Evolutionary conservation across 257 asterid species (phyloP).

Genomic region (Solanum arcanum): DNA sequence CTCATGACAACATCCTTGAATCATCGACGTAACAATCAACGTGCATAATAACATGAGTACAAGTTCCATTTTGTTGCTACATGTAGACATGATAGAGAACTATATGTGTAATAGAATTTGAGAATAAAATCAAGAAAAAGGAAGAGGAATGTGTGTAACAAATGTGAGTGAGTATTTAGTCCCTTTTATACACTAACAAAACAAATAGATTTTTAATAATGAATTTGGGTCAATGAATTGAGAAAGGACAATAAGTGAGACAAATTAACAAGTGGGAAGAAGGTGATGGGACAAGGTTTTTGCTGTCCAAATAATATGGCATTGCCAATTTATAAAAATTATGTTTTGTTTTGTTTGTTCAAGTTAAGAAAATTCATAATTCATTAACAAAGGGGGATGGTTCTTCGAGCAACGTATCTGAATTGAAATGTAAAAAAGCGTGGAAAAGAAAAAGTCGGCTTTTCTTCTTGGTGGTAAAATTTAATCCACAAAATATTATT

Average conservation of each 20-base stretch:
- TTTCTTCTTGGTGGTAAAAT: not conserved
- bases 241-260: not conserved
- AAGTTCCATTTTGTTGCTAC: not conserved
- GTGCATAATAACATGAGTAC: not conserved
- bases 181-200: not conserved
- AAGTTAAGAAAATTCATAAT: not conserved
- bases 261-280: not conserved
- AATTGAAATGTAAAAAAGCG: too few relatives aligned
- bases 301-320: not conserved
- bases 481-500: not conserved
- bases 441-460: too few relatives aligned
- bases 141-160: not conserved
- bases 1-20: not conserved
- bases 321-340: not conserved
- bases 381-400: not conserved
- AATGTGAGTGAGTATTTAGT: not conserved
- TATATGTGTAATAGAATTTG: not conserved
- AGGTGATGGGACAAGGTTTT: not conserved
- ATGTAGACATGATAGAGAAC: not conserved
- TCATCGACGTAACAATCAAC: not conserved
- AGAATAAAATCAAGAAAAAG: not conserved
- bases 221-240: not conserved
- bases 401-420: too few relatives aligned
- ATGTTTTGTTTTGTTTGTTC: constrained; percentile 1
- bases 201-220: not conserved